Conservation (phyloP, 352 stramenopile genomes). For the Chrysophaeum taylorii region DNA sequence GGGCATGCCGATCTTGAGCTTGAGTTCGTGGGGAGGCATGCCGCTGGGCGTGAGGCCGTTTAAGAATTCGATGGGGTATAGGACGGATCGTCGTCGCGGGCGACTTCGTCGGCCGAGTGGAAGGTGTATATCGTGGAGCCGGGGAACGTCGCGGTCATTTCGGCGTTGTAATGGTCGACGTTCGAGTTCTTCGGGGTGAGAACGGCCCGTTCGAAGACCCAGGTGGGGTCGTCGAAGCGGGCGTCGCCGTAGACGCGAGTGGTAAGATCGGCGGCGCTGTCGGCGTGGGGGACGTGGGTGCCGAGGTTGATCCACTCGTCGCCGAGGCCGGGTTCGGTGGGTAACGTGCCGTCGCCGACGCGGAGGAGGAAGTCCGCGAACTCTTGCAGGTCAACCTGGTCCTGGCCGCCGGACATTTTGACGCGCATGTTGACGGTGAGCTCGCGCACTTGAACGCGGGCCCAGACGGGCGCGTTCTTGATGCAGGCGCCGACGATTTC, state of each 20-base stretch:
- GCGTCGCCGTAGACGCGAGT: too few relatives aligned
- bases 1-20: not conserved
- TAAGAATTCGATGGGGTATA: not conserved
- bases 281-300: too few relatives aligned
- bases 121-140: too few relatives aligned
- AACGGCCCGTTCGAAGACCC: too few relatives aligned
- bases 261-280: too few relatives aligned
- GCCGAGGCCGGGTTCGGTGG: too few relatives aligned
- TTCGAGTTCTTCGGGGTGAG: too few relatives aligned
- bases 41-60: not conserved
- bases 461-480: slow-evolving; percentile 19
- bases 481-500: slow-evolving; percentile 23
- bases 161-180: too few relatives aligned
- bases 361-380: not conserved
- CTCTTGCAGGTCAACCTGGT: not conserved
- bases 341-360: not conserved
- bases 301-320: too few relatives aligned
- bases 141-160: too few relatives aligned
- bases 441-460: not conserved
- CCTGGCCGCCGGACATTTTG: slow-evolving; percentile 1
- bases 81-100: too few relatives aligned
- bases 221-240: too few relatives aligned
- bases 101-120: not conserved
- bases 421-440: slow-evolving; percentile 24
- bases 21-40: not conserved